Evolutionary conservation across 2,329 filamentous ascomycete genomes (phyloP).

Genomic region (Cladophialophora yegresii): DNA sequence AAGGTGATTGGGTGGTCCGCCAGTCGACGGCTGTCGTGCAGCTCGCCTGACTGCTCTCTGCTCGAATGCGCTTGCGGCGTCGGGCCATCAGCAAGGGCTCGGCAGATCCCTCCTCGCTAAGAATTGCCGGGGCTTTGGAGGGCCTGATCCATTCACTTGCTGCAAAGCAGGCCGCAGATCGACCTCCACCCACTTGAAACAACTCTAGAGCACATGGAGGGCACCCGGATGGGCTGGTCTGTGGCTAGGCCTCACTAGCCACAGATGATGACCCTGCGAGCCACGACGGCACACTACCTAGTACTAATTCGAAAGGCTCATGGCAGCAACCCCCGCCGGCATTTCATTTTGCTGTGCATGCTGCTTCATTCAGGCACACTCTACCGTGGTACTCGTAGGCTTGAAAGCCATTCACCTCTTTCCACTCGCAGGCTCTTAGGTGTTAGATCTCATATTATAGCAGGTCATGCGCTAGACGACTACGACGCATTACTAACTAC

Average conservation of each 20-base stretch:
- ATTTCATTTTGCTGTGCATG: background rate
- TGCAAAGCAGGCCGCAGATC: background rate
- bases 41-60: background rate
- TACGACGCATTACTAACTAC: background rate
- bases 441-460: background rate
- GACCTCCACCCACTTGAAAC: conserved; percentile 14
- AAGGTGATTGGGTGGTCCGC: background rate
- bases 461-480: background rate
- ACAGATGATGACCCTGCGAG: background rate
- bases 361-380: background rate
- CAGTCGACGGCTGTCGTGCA: background rate
- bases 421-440: background rate
- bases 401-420: background rate
- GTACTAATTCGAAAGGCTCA: background rate
- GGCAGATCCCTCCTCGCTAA: conserved; percentile 21
- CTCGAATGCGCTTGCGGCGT: conserved; percentile 6
- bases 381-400: too few species aligned
- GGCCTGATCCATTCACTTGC: conserved; percentile 7
- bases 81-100: conserved; percentile 9
- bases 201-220: conserved; percentile 1
- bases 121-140: background rate
- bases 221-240: background rate
- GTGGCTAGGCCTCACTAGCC: conserved; percentile 14
- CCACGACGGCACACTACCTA: background rate
- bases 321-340: too few species aligned